A percentile compares a stretch with the other conserved stretches of the same genome.
Evolutionary conservation across 495 filamentous ascomycete species (phyloP).

Genomic region (Lasiosphaeriaceae sp.): DNA sequence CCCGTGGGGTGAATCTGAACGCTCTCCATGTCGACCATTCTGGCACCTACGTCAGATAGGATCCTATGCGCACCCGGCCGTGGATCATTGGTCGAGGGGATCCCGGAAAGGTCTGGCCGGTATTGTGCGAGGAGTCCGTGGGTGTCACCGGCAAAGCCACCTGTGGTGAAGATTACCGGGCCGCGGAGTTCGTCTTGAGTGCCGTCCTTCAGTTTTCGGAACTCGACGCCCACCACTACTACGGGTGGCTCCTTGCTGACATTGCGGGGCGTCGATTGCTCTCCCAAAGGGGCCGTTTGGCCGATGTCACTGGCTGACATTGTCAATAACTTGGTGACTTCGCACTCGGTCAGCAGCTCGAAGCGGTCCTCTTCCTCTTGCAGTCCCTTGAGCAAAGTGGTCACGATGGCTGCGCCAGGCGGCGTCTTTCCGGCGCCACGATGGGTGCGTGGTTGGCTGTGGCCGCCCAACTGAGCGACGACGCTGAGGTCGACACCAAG

Average conservation of each 20-base stretch:
- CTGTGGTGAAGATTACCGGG: slow-evolving; percentile 53
- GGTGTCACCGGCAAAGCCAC: slow-evolving; percentile 58
- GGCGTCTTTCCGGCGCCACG: slow-evolving; percentile 46
- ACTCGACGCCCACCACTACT: slow-evolving; percentile 34
- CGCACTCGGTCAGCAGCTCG: slow-evolving; percentile 37
- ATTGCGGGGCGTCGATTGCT: too few relatives aligned
- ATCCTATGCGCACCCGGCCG: slow-evolving; percentile 46
- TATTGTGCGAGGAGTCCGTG: slow-evolving; percentile 49
- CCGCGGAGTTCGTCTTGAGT: slow-evolving; percentile 32
- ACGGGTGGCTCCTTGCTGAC: not conserved
- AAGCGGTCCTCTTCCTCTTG: slow-evolving; percentile 40
- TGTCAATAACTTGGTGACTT: slow-evolving; percentile 43
- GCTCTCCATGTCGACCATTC: slow-evolving; percentile 54
- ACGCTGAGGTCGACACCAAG: slow-evolving; percentile 51
- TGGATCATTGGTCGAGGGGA: slow-evolving; percentile 59
- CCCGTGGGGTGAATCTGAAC: slow-evolving; percentile 66
- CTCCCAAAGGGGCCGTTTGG: too few relatives aligned
- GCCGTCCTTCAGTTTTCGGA: slow-evolving; percentile 3
- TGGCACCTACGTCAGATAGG: slow-evolving; percentile 44
- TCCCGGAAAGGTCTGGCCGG: slow-evolving; percentile 51
- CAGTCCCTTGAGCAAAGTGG: slow-evolving; percentile 41
- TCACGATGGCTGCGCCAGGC: slow-evolving; percentile 52
- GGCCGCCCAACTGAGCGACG: slow-evolving; percentile 53
- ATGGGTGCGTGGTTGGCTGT: slow-evolving; percentile 51
- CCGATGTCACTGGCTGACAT: slow-evolving; percentile 5